Conservation (phyloP, 2,329 filamentous ascomycete genomes). For the Fusarium lyarnte region DNA sequence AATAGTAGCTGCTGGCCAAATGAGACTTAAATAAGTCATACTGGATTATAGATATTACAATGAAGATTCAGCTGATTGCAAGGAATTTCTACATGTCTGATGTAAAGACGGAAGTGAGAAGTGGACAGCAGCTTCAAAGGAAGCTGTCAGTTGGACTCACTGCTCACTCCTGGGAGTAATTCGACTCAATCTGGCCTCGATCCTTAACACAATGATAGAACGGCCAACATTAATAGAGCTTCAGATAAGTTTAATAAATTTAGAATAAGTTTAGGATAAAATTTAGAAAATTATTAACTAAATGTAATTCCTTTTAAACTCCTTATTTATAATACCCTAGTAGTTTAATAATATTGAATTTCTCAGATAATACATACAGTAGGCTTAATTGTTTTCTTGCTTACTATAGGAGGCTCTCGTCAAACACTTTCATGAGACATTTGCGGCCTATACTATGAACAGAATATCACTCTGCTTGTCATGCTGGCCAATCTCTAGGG, state of each 20-base stretch:
- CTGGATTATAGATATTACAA: too few species aligned
- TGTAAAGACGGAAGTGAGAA: background rate
- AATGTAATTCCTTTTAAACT: background rate
- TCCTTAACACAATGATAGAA: too few species aligned
- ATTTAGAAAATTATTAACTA: fast-evolving
- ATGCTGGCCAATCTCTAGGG: too few species aligned
- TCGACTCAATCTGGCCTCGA: too few species aligned
- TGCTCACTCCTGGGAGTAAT: too few species aligned
- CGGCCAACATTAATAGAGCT: too few species aligned
- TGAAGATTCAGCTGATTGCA: background rate
- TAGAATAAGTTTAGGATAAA: background rate
- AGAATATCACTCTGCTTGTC: background rate
- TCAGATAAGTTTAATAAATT: background rate
- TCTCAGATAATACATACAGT: background rate
- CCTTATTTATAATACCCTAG: fast-evolving
- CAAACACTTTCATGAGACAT: background rate
- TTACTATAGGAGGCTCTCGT: background rate
- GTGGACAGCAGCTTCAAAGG: fast-evolving
- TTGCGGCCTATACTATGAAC: background rate
- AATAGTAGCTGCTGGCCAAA: background rate
- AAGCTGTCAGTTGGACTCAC: background rate
- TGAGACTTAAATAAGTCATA: background rate
- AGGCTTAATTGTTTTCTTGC: background rate
- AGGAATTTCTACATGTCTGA: background rate
- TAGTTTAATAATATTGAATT: background rate